Evolutionary conservation across 495 filamentous ascomycete species (phyloP).

Genomic region (Parachaetomium inaequale): DNA sequence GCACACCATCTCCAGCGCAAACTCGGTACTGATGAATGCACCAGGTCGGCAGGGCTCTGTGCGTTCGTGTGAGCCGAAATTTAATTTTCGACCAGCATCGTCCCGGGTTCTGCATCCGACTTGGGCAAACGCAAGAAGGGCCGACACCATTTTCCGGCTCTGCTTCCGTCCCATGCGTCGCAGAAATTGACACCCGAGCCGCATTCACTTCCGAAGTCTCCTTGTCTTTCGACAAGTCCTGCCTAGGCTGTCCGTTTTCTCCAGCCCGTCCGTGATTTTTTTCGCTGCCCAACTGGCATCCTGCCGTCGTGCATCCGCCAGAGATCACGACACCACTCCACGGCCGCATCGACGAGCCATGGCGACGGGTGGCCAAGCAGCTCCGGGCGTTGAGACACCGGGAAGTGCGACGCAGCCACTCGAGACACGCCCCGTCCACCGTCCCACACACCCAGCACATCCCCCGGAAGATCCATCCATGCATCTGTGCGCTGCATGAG

Average conservation of each 20-base stretch:
- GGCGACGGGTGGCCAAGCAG: constrained; percentile 12
- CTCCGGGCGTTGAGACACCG: constrained; percentile 18
- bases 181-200: background rate
- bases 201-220: background rate
- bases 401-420: background rate
- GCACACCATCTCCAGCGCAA: background rate
- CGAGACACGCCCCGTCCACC: constrained; percentile 16
- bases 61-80: background rate
- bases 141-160: background rate
- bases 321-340: constrained; percentile 13
- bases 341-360: constrained; percentile 18
- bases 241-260: background rate
- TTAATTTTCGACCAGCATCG: background rate
- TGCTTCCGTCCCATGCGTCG: background rate
- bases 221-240: too few species aligned
- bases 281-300: background rate
- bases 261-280: background rate
- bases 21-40: background rate
- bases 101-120: background rate
- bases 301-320: background rate
- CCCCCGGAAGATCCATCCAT: constrained; percentile 25
- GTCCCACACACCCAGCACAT: constrained; percentile 15
- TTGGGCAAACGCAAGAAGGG: constrained; percentile 2
- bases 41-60: background rate
- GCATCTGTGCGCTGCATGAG: constrained; percentile 19